phyloP scores from a whole-genome alignment of 208 protist genomes.

The Trypanosoma lewisi region DNA sequence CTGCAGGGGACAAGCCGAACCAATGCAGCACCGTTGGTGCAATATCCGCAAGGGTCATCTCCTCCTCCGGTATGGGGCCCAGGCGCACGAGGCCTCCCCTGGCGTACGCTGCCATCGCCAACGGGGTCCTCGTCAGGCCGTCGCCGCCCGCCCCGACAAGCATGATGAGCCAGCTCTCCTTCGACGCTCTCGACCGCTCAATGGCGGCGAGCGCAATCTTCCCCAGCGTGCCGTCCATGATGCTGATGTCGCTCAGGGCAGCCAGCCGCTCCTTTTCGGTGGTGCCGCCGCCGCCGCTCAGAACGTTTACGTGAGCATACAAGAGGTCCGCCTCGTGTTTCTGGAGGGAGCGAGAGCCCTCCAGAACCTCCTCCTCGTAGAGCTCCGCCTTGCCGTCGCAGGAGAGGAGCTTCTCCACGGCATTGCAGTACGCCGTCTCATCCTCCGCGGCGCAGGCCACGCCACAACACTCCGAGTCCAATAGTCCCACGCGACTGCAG shows the following conservation, averaged over 20 bases:
- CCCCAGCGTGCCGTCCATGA: slow-evolving; percentile 64
- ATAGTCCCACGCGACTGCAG: slow-evolving; percentile 43
- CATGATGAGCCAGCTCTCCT: slow-evolving; percentile 75
- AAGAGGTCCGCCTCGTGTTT: slow-evolving; percentile 44
- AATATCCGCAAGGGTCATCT: slow-evolving; percentile 36
- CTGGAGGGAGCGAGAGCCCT: slow-evolving; percentile 34
- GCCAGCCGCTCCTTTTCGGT: slow-evolving; percentile 24
- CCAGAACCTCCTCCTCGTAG: slow-evolving; percentile 45
- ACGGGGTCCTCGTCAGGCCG: slow-evolving; percentile 28
- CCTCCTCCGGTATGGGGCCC: slow-evolving; percentile 22
- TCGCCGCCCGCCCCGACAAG: slow-evolving; percentile 50
- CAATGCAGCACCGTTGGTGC: slow-evolving; percentile 54
- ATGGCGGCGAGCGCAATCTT: slow-evolving; percentile 44
- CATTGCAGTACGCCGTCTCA: slow-evolving; percentile 50
- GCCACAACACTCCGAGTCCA: slow-evolving; percentile 61
- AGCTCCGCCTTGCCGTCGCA: slow-evolving; percentile 47
- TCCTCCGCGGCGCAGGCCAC: slow-evolving; percentile 24
- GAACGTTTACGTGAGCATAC: slow-evolving; percentile 49
- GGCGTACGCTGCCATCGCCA: slow-evolving; percentile 60
- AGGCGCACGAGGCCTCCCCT: slow-evolving; percentile 54
- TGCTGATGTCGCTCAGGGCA: slow-evolving; percentile 56
- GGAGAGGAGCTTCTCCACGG: slow-evolving; percentile 51
- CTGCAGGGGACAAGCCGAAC: slow-evolving; percentile 27
- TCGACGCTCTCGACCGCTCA: slow-evolving; percentile 30
- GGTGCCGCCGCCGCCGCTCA: not conserved